Percentiles rank a stretch among this genome's conserved stretches.
Evolutionary conservation across 768 basidiomycete genomes (phyloP).

Genomic region (Amanita muscaria): DNA sequence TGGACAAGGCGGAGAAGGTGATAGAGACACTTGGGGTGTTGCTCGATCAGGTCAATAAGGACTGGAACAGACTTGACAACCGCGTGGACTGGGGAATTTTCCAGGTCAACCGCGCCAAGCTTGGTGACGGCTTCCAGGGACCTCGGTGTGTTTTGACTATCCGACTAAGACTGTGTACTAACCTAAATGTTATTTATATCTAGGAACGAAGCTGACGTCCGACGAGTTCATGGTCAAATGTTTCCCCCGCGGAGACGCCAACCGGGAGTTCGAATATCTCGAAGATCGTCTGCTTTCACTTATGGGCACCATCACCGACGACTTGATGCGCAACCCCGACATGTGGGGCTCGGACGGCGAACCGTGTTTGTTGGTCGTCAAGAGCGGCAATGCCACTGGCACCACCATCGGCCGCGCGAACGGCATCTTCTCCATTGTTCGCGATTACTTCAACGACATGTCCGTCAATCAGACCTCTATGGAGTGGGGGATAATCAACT

Average conservation of each 20-base stretch:
- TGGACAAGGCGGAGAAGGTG: constrained; percentile 12
- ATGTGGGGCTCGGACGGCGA: constrained; percentile 22
- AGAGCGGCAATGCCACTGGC: constrained; percentile 25
- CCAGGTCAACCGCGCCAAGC: constrained; percentile 16
- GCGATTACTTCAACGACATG: constrained; percentile 20
- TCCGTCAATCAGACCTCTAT: constrained; percentile 20
- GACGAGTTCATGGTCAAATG: constrained; percentile 12
- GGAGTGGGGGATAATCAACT: constrained; percentile 22
- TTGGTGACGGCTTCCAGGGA: constrained; percentile 21
- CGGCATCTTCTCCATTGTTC: constrained; percentile 26
- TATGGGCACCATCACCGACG: constrained; percentile 20
- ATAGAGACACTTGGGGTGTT: constrained; percentile 13
- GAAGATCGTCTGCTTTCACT: constrained; percentile 23
- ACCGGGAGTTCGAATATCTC: constrained; percentile 21
- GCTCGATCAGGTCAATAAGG: constrained; percentile 11
- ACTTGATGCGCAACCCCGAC: constrained; percentile 24
- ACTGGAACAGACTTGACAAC: constrained; percentile 20
- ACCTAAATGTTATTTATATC: constrained; percentile 16
- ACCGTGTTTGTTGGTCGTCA: constrained; percentile 26
- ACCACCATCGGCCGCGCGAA: constrained; percentile 30
- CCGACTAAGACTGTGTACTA: constrained; percentile 17
- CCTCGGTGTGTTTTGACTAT: constrained; percentile 22
- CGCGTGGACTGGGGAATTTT: constrained; percentile 24
- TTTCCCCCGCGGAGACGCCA: constrained; percentile 11
- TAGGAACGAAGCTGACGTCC: constrained; percentile 13